A percentile compares a stretch with the other conserved stretches of the same genome.
Evolutionary conservation across 768 basidiomycete species (phyloP).

Genomic region (Leccinum fibrillosum): DNA sequence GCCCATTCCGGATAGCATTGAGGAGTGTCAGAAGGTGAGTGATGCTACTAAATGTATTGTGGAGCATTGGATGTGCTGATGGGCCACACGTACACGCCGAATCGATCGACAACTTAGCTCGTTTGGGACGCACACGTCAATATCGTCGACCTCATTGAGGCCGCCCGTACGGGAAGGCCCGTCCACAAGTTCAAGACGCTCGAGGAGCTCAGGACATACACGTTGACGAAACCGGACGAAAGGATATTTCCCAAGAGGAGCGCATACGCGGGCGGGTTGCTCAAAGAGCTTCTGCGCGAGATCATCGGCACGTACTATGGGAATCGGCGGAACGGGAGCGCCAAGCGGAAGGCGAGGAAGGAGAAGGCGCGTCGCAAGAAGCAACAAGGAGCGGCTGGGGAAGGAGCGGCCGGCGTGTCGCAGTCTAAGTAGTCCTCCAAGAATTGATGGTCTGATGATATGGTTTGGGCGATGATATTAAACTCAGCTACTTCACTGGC

Average conservation of each 20-base stretch:
- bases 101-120: constrained; percentile 7
- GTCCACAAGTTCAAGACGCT: constrained; percentile 23
- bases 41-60: neutral
- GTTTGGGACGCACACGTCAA: constrained; percentile 29
- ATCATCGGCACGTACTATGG: constrained; percentile 19
- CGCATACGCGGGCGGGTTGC: constrained; percentile 28
- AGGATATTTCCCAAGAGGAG: constrained; percentile 27
- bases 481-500: neutral
- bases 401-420: neutral
- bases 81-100: neutral
- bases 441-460: neutral
- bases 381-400: neutral
- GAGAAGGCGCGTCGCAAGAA: neutral
- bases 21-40: constrained; percentile 18
- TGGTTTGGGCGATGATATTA: no score
- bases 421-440: neutral
- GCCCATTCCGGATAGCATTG: constrained; percentile 11
- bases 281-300: constrained; percentile 27
- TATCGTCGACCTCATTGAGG: constrained; percentile 30
- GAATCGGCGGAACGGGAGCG: constrained; percentile 17
- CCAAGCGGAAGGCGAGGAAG: constrained; percentile 15
- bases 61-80: neutral
- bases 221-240: constrained; percentile 5
- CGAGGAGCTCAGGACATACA: constrained; percentile 23
- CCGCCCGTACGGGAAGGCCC: constrained; percentile 2